A percentile compares a stretch with the other conserved stretches of the same genome.
phyloP scores from a whole-genome alignment of 1,284 basidiomycete species.

The Ustilago sp. region DNA sequence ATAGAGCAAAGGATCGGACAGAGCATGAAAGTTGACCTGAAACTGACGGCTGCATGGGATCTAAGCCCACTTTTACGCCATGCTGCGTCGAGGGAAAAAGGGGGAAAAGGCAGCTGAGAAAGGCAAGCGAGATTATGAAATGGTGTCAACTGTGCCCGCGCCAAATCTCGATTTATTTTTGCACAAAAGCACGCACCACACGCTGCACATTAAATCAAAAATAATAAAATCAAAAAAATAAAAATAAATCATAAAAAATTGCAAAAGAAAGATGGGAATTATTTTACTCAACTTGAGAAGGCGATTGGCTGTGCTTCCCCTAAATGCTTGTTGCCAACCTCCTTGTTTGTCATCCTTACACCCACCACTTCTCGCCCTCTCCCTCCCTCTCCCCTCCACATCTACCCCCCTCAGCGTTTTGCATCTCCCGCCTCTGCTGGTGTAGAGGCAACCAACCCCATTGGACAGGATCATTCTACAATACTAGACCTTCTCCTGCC shows the following conservation, averaged over 20 bases:
- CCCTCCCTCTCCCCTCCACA: not conserved
- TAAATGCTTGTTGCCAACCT: not conserved
- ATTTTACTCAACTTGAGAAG: too few relatives aligned
- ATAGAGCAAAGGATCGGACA: too few relatives aligned
- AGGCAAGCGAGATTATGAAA: constrained; percentile 8
- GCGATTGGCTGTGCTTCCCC: too few relatives aligned
- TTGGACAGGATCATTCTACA: not conserved
- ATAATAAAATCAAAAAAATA: too few relatives aligned
- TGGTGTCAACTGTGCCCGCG: too few relatives aligned
- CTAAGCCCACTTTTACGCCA: constrained; percentile 1
- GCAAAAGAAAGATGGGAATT: too few relatives aligned
- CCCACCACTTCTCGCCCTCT: not conserved
- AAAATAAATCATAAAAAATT: too few relatives aligned
- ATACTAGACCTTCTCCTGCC: not conserved
- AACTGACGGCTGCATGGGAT: too few relatives aligned
- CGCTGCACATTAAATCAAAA: too few relatives aligned
- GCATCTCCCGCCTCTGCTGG: not conserved
- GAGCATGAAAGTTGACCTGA: too few relatives aligned
- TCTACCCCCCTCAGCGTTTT: not conserved
- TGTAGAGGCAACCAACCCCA: not conserved
- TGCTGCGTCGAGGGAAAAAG: not conserved
- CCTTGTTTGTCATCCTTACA: not conserved
- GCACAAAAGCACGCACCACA: too few relatives aligned
- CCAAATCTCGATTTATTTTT: too few relatives aligned
- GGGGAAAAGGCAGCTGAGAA: not conserved